These are phyloP conservation scores for Nemania abortiva DNA, from an alignment of 2,329 filamentous ascomycete genomes.

Conservation along the genomic window DNA sequence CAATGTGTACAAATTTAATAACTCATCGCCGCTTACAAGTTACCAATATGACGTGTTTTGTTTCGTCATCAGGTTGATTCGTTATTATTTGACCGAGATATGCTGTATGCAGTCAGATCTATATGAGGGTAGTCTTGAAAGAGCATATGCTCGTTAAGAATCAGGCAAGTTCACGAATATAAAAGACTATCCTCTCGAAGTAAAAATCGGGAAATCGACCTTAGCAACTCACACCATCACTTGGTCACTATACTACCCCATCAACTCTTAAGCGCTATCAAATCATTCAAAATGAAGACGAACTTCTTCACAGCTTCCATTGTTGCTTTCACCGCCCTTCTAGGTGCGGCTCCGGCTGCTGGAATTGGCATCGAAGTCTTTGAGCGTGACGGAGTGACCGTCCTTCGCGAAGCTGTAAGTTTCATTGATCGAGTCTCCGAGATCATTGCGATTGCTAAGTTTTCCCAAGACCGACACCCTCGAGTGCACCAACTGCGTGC, in stretches of 20 bases:
- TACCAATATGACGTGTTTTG: too few relatives aligned
- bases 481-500: not conserved
- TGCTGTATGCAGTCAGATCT: too few relatives aligned
- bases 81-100: too few relatives aligned
- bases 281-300: not conserved
- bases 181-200: too few relatives aligned
- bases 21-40: too few relatives aligned
- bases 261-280: not conserved
- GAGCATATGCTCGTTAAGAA: too few relatives aligned
- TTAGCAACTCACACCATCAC: not conserved
- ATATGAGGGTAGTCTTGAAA: too few relatives aligned
- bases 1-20: too few relatives aligned
- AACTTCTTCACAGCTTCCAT: not conserved
- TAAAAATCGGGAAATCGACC: too few relatives aligned
- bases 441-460: not conserved
- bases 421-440: not conserved
- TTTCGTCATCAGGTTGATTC: too few relatives aligned
- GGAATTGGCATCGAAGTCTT: not conserved
- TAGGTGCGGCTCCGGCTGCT: not conserved
- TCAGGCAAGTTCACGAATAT: too few relatives aligned
- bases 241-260: not conserved
- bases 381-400: not conserved
- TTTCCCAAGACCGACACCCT: not conserved
- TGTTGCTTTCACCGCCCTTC: not conserved
- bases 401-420: not conserved